phyloP scores from a whole-genome alignment of 306 rosid genomes.

The Quercus suber region DNA sequence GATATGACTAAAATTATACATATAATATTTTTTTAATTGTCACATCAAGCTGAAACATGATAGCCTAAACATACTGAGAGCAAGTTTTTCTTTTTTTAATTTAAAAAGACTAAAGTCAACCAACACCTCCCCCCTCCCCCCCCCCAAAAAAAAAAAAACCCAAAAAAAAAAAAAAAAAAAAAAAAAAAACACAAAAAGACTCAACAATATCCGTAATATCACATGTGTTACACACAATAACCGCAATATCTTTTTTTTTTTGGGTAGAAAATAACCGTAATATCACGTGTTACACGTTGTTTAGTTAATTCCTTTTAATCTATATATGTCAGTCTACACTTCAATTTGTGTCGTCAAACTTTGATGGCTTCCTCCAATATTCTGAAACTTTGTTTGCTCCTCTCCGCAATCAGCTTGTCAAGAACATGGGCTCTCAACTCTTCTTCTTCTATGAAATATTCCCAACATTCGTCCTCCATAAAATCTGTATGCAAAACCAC shows the following conservation, averaged over 20 bases:
- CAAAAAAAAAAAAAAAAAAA: no score
- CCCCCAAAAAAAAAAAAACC: no score
- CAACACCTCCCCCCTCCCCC: no score
- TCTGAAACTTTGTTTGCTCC: constrained; percentile 32
- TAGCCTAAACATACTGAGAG: no score
- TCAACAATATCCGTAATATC: no score
- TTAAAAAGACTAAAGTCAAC: no score
- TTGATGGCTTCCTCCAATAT: constrained; percentile 47
- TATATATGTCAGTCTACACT: not conserved
- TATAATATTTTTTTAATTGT: no score
- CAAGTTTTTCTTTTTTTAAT: no score
- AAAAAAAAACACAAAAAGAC: no score
- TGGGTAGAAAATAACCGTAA: no score
- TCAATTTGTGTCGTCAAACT: not conserved
- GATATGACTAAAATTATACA: no score
- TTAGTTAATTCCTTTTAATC: not conserved
- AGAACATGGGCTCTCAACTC: constrained; percentile 13
- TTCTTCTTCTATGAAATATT: constrained; percentile 17
- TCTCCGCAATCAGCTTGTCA: constrained; percentile 28
- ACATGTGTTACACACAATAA: not conserved
- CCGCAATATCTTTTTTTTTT: not conserved
- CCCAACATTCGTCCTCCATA: constrained; percentile 34
- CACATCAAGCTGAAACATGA: no score
- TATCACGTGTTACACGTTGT: not conserved
- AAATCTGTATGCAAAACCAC: constrained; percentile 52